A percentile compares a stretch with the other conserved stretches of the same genome.
These are phyloP conservation scores for Dictyostelium purpureum DNA, from an alignment of 78 protist species.

Conservation along the genomic window DNA sequence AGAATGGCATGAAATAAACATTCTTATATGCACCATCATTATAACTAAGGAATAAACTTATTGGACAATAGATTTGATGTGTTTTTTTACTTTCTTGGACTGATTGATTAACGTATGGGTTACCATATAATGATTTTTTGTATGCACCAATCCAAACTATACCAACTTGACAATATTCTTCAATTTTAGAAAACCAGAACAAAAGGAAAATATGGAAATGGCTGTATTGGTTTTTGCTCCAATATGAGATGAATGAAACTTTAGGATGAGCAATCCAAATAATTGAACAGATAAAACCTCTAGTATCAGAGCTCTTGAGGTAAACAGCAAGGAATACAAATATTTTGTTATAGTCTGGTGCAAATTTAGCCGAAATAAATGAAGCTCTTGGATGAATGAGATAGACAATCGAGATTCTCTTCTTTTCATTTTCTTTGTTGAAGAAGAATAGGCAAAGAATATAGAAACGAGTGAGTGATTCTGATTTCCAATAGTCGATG, in stretches of 20 bases:
- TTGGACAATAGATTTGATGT: constrained; percentile 1
- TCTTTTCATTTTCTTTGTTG: neutral
- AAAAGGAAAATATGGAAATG: constrained; percentile 34
- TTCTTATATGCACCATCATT: constrained; percentile 23
- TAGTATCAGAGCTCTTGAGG: neutral
- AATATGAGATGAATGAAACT: constrained; percentile 34
- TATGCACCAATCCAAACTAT: constrained; percentile 32
- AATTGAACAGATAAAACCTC: neutral
- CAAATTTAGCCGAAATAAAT: neutral
- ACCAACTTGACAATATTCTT: constrained; percentile 43
- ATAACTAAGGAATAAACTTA: constrained; percentile 9
- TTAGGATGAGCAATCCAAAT: constrained; percentile 54
- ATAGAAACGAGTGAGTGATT: neutral
- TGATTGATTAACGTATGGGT: neutral
- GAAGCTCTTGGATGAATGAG: constrained; percentile 33
- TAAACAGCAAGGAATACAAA: constrained; percentile 19
- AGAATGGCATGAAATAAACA: constrained; percentile 40
- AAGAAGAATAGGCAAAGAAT: constrained; percentile 2
- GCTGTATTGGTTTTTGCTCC: neutral
- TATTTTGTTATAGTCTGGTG: neutral
- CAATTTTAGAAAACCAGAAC: constrained; percentile 25
- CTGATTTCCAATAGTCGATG: neutral
- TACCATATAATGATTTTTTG: neutral
- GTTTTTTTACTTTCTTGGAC: neutral
- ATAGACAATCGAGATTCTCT: neutral